phyloP scores from a whole-genome alignment of 495 filamentous ascomycete genomes.

The Lentithecium fluviatile region DNA sequence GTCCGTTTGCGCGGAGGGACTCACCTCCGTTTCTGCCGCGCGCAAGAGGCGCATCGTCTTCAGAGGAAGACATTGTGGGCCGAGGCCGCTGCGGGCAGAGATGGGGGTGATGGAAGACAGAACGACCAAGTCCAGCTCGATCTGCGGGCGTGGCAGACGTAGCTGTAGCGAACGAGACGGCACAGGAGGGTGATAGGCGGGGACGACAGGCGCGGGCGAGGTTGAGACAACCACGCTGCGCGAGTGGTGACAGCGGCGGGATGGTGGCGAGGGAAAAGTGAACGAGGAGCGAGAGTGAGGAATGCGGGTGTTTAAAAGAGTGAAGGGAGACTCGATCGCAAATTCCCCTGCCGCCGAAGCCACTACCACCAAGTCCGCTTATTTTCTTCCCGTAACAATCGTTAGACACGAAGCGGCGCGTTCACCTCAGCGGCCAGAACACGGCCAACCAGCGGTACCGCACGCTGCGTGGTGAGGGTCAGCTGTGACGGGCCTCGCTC shows the following conservation, averaged over 20 bases:
- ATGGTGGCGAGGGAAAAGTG: slow-evolving; percentile 22
- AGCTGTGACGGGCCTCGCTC: too few species aligned
- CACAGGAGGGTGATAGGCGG: slow-evolving; percentile 2
- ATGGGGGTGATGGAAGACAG: slow-evolving; percentile 23
- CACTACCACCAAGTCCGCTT: too few species aligned
- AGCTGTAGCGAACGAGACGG: slow-evolving; percentile 16
- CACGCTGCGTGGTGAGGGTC: too few species aligned
- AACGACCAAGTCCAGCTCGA: slow-evolving; percentile 26
- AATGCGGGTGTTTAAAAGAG: slow-evolving; percentile 35
- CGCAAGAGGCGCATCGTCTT: slow-evolving; percentile 43
- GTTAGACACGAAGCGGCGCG: too few species aligned
- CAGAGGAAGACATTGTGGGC: slow-evolving; percentile 43
- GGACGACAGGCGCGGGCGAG: slow-evolving; percentile 15
- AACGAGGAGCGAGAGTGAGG: slow-evolving; percentile 31
- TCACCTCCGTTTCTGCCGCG: slow-evolving; percentile 40
- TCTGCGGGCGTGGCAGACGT: slow-evolving; percentile 13
- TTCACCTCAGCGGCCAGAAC: too few species aligned
- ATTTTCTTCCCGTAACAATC: too few species aligned
- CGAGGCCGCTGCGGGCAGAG: slow-evolving; percentile 9
- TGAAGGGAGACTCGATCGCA: slow-evolving; percentile 31
- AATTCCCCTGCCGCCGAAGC: not conserved
- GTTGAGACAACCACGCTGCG: slow-evolving; percentile 43
- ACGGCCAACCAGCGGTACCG: too few species aligned
- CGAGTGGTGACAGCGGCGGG: slow-evolving; percentile 29
- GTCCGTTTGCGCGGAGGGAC: slow-evolving; percentile 21